Evolutionary conservation across 768 basidiomycete species (phyloP).

Genomic region (Mycena olivaceomarginata): DNA sequence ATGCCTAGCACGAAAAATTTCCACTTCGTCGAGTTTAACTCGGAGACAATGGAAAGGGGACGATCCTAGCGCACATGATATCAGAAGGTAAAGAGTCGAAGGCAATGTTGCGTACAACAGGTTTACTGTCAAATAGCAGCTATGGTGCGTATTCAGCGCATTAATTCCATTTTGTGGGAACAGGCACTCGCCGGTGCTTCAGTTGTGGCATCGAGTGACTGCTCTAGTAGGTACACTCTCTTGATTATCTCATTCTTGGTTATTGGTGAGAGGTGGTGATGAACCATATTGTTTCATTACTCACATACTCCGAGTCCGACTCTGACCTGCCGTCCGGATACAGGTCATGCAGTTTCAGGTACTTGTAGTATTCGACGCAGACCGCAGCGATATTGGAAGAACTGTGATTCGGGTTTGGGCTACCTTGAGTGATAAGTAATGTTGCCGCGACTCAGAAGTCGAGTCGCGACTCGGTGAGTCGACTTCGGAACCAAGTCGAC

Average conservation of each 20-base stretch:
- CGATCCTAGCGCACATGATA: too few relatives aligned
- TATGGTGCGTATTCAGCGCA: too few relatives aligned
- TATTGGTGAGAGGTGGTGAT: neutral
- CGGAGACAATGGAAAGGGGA: too few relatives aligned
- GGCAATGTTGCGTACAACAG: too few relatives aligned
- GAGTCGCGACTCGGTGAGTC: too few relatives aligned
- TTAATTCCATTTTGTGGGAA: too few relatives aligned
- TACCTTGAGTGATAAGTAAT: neutral
- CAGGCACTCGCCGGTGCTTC: neutral
- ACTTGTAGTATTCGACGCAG: conserved; percentile 20
- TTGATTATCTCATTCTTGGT: neutral
- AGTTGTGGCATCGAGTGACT: neutral
- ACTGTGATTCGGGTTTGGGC: neutral
- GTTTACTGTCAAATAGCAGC: too few relatives aligned
- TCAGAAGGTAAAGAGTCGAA: too few relatives aligned
- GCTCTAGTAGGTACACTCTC: neutral
- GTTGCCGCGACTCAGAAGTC: too few relatives aligned
- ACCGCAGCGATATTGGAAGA: neutral
- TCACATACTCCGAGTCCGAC: conserved; percentile 23
- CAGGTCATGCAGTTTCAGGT: neutral
- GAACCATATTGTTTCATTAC: neutral
- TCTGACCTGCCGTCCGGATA: neutral
- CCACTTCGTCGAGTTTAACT: too few relatives aligned
- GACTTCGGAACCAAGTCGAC: too few relatives aligned
- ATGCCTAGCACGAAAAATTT: too few relatives aligned